These are phyloP conservation scores for Trypanosoma conorhini DNA, from an alignment of 208 protist species.

Conservation along the genomic window DNA sequence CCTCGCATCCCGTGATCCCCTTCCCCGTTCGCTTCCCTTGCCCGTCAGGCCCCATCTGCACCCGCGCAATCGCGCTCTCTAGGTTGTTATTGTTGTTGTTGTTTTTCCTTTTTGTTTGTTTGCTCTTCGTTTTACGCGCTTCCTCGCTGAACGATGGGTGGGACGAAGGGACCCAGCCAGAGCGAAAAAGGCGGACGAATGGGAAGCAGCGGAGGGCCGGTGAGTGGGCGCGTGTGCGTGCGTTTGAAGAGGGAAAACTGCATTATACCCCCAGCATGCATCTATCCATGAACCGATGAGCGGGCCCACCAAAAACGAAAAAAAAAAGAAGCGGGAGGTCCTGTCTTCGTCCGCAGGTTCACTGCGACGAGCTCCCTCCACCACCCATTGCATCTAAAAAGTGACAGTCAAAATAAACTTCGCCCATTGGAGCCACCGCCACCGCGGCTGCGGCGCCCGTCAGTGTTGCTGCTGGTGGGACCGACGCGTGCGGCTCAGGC, in stretches of 20 bases:
- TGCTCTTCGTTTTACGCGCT: background rate
- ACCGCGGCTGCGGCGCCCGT: background rate
- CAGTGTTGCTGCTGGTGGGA: conserved; percentile 10
- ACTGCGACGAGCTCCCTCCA: background rate
- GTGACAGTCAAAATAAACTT: background rate
- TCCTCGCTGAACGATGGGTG: background rate
- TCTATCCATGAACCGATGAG: background rate
- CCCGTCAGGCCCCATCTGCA: no score
- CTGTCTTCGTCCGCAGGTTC: background rate
- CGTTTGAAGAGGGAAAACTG: conserved; percentile 1
- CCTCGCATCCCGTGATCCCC: background rate
- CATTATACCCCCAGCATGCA: background rate
- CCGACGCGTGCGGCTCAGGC: conserved; percentile 17
- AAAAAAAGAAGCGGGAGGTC: background rate
- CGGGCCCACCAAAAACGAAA: background rate
- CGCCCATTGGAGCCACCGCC: background rate
- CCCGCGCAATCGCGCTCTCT: no score
- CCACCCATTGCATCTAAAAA: background rate
- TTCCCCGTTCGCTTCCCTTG: background rate
- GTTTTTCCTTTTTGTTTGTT: background rate
- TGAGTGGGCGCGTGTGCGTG: background rate
- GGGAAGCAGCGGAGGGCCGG: background rate
- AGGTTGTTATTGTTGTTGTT: no score
- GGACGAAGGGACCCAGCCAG: background rate
- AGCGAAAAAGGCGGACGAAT: background rate